Percentiles rank a stretch among this genome's conserved stretches.
Conservation (phyloP, 78 protist species). For the Polysphondylium violaceum region DNA sequence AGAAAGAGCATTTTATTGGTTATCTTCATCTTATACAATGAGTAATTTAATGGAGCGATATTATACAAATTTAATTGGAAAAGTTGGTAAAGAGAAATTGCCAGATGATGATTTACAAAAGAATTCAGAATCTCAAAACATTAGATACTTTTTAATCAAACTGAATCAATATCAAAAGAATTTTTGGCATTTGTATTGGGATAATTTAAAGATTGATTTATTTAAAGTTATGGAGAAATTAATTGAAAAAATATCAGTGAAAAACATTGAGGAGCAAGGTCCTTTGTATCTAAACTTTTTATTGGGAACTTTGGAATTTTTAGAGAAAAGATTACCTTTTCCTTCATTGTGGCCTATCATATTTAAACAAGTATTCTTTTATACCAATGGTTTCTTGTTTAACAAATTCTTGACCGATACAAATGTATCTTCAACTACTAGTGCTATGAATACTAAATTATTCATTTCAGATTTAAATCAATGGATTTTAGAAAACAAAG, state of each 20-base stretch:
- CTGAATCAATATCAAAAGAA: conserved; percentile 9
- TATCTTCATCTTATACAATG: conserved; percentile 33
- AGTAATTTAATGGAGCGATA: conserved; percentile 21
- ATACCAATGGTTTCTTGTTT: background rate
- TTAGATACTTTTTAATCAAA: background rate
- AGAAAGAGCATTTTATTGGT: conserved; percentile 72
- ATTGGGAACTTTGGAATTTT: conserved; percentile 25
- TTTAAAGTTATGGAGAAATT: conserved; percentile 23
- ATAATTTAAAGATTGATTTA: conserved; percentile 22
- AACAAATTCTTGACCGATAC: conserved; percentile 18
- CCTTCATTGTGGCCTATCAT: conserved; percentile 44
- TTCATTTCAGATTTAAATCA: conserved; percentile 38
- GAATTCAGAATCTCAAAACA: conserved; percentile 31
- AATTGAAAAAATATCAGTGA: background rate
- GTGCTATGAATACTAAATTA: conserved; percentile 49
- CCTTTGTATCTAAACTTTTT: conserved; percentile 34
- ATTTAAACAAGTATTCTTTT: conserved; percentile 65
- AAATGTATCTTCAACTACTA: background rate
- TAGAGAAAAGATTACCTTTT: conserved; percentile 67
- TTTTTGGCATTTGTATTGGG: conserved; percentile 63
- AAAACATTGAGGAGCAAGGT: background rate
- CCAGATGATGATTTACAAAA: conserved; percentile 1
- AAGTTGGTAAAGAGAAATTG: background rate
- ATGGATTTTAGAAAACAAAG: conserved; percentile 72
- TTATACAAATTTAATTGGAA: background rate